Percentiles rank a stretch among this genome's conserved stretches.
phyloP scores from a whole-genome alignment of 2,329 filamentous ascomycete species.

The Tolypocladium cylindrosporum region DNA sequence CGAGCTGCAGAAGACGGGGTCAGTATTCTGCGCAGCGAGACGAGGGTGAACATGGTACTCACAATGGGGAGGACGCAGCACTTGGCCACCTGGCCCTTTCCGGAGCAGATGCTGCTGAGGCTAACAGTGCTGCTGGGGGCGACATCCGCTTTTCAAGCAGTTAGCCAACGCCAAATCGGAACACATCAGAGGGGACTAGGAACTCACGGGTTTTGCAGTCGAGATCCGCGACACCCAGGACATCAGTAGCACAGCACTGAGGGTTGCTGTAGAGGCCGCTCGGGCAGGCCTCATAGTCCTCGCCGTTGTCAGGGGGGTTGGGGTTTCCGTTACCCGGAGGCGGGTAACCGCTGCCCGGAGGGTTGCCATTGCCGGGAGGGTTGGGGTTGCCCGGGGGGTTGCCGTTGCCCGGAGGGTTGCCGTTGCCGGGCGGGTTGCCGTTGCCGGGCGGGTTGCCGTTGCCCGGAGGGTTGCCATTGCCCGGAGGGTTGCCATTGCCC shows the following conservation, averaged over 20 bases:
- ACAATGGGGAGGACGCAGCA: slow-evolving; percentile 8
- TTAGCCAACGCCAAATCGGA: neutral
- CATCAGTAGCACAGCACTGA: slow-evolving; percentile 7
- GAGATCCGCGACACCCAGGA: slow-evolving; percentile 6
- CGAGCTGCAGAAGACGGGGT: neutral
- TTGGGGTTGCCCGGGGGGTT: neutral
- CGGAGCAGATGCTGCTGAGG: slow-evolving; percentile 1
- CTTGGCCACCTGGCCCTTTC: neutral
- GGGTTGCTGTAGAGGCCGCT: slow-evolving; percentile 5
- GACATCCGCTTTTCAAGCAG: neutral
- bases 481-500: too few relatives aligned
- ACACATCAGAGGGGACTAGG: neutral
- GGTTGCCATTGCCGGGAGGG: neutral
- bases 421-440: neutral
- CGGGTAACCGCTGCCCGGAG: neutral
- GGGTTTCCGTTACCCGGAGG: neutral
- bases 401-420: neutral
- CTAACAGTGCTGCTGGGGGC: neutral
- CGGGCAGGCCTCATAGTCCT: neutral
- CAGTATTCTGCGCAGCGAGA: too few relatives aligned
- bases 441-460: too few relatives aligned
- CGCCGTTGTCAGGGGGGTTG: neutral
- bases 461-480: too few relatives aligned
- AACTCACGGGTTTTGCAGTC: slow-evolving; percentile 7
- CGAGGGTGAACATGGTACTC: neutral